Evolutionary conservation across 768 basidiomycete species (phyloP).

Genomic region (Lactifluus piperatus): DNA sequence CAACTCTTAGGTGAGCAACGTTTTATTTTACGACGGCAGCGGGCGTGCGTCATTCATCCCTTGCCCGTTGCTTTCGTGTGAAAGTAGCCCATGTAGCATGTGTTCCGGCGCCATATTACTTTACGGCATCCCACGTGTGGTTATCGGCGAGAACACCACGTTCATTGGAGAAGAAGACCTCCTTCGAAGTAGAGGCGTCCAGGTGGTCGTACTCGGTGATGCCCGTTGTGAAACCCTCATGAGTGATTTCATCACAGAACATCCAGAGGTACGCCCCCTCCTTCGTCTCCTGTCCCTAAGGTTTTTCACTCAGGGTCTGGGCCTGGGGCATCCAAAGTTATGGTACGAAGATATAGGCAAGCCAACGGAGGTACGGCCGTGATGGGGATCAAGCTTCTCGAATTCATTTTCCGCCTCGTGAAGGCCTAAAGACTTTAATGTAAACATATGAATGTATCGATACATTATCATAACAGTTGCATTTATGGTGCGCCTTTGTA

Average conservation of each 20-base stretch:
- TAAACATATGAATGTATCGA: conserved; percentile 6
- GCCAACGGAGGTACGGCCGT: background rate
- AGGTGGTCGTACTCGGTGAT: conserved; percentile 35
- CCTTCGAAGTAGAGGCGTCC: conserved; percentile 42
- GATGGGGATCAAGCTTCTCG: background rate
- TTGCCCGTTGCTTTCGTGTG: background rate
- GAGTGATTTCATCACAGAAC: conserved; percentile 44
- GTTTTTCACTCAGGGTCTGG: background rate
- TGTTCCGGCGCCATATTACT: conserved; percentile 55
- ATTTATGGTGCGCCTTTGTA: conserved; percentile 7
- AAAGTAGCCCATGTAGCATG: conserved; percentile 51
- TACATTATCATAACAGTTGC: conserved; percentile 17
- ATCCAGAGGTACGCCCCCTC: conserved; percentile 39
- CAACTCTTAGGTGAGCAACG: conserved; percentile 29
- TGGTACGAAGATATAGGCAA: conserved; percentile 61
- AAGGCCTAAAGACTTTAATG: background rate
- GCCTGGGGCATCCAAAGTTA: conserved; percentile 28
- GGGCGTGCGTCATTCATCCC: background rate
- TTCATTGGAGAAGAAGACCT: conserved; percentile 48
- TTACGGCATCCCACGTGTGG: conserved; percentile 55
- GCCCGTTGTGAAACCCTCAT: conserved; percentile 46
- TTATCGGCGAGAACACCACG: conserved; percentile 54
- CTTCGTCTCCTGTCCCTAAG: background rate
- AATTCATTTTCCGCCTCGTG: conserved; percentile 1
- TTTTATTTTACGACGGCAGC: background rate